Conservation (phyloP, 2,329 filamentous ascomycete genomes). For the Harringtonia lauricola region DNA sequence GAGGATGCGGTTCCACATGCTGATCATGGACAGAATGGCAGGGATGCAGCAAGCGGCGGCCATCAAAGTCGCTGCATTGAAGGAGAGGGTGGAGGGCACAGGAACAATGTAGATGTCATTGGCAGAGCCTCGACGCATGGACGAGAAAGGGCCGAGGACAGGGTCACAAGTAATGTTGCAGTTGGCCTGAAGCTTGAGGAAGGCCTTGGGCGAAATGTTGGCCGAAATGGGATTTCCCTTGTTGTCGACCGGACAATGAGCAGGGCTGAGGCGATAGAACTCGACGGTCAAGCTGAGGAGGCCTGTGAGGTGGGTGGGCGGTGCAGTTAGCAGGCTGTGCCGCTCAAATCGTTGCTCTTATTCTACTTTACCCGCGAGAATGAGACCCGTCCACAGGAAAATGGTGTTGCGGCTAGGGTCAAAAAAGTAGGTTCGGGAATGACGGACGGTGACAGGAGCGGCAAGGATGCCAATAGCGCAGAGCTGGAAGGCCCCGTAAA, state of each 20-base stretch:
- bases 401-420: constrained; percentile 54
- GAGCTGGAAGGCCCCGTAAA: constrained; percentile 57
- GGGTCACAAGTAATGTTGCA: constrained; percentile 39
- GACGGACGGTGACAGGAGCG: constrained; percentile 48
- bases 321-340: constrained; percentile 30
- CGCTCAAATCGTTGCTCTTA: constrained; percentile 59
- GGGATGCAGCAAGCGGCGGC: constrained; percentile 55
- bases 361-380: constrained; percentile 51
- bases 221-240: constrained; percentile 8
- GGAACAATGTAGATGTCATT: constrained; percentile 55
- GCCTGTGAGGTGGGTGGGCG: constrained; percentile 27
- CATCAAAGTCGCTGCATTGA: constrained; percentile 48
- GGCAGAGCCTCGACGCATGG: constrained; percentile 40
- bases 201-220: background rate
- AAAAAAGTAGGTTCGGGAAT: constrained; percentile 54
- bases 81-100: constrained; percentile 41
- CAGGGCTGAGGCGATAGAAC: constrained; percentile 42
- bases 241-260: constrained; percentile 8
- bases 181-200: constrained; percentile 23
- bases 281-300: constrained; percentile 51
- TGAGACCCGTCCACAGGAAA: constrained; percentile 52
- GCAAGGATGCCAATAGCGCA: constrained; percentile 56
- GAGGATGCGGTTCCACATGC: constrained; percentile 53
- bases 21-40: constrained; percentile 48
- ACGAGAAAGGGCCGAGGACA: constrained; percentile 37